A percentile compares a stretch with the other conserved stretches of the same genome.
phyloP scores from a whole-genome alignment of 129 eudicot genomes.

The Sambucus nigra region DNA sequence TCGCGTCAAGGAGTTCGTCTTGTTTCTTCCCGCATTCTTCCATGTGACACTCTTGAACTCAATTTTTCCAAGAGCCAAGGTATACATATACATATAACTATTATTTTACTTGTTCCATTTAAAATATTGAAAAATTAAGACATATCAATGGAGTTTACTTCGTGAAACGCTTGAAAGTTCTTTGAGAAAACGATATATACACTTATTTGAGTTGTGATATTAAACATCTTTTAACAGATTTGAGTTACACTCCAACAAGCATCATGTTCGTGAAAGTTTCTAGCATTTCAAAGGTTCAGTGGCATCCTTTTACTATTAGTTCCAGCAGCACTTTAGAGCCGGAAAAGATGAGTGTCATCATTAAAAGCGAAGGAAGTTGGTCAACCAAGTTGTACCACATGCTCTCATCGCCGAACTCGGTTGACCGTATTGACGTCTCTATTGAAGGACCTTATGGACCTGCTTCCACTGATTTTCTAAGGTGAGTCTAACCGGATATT shows the following conservation, averaged over 20 bases:
- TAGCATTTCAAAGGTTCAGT: conserved; percentile 79
- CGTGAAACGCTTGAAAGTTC: no score
- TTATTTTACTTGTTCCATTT: no score
- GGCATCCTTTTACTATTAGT: conserved; percentile 89
- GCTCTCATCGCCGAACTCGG: conserved; percentile 39
- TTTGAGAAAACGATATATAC: no score
- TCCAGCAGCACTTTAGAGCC: conserved; percentile 70
- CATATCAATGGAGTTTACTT: no score
- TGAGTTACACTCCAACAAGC: conserved; percentile 68
- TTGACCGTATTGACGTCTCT: conserved; percentile 45
- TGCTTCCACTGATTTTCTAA: conserved; percentile 48
- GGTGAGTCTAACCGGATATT: conserved; percentile 35
- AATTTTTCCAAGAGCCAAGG: conserved; percentile 60
- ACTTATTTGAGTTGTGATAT: no score
- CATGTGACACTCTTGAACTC: conserved; percentile 61
- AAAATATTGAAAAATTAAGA: no score
- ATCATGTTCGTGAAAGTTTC: conserved; percentile 67
- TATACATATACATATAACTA: no score
- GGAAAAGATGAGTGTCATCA: conserved; percentile 60
- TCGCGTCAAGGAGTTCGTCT: conserved; percentile 43
- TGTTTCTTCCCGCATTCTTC: conserved; percentile 52
- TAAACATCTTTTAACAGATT: conserved; percentile 33
- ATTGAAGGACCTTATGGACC: conserved; percentile 97
- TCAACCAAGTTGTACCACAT: conserved; percentile 48
- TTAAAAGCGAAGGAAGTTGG: conserved; percentile 87